A percentile compares a stretch with the other conserved stretches of the same genome.
phyloP scores from a whole-genome alignment of 2,329 filamentous ascomycete species.

The Periconia macrospinosa region DNA sequence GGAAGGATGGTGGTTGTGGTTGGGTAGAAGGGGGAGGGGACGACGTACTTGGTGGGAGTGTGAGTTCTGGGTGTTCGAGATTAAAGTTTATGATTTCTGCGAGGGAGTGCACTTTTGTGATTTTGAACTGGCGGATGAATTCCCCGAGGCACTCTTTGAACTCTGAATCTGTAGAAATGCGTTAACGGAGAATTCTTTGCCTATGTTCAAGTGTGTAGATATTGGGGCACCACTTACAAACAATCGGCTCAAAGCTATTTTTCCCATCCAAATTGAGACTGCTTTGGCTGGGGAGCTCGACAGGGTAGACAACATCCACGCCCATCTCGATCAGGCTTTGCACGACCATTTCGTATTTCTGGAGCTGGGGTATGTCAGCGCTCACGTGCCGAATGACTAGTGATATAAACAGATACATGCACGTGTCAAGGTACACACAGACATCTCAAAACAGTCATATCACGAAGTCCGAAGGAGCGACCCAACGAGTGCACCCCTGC shows the following conservation, averaged over 20 bases:
- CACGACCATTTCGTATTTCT: constrained; percentile 41
- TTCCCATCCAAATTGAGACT: constrained; percentile 33
- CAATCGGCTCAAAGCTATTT: constrained; percentile 41
- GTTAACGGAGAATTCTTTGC: not conserved
- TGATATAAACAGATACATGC: not conserved
- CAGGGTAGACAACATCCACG: constrained; percentile 38
- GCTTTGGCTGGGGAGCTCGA: constrained; percentile 33
- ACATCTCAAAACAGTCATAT: not conserved
- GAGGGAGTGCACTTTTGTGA: constrained; percentile 40
- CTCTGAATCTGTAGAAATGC: constrained; percentile 28
- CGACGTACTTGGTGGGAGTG: constrained; percentile 31
- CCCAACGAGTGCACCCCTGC: constrained; percentile 1
- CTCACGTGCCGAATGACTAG: too few species aligned
- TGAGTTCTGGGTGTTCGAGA: constrained; percentile 38
- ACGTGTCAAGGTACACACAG: not conserved
- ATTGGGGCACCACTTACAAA: constrained; percentile 27
- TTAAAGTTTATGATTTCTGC: constrained; percentile 44
- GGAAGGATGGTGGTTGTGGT: not conserved
- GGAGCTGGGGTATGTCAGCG: constrained; percentile 18
- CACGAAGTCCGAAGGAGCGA: not conserved
- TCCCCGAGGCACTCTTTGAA: constrained; percentile 37
- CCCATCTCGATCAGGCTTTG: constrained; percentile 40
- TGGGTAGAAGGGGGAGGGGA: not conserved
- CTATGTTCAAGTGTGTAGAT: not conserved
- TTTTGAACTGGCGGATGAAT: constrained; percentile 39